phyloP scores from a whole-genome alignment of 108 stramenopile species.

The Fragilariopsis cylindrus region DNA sequence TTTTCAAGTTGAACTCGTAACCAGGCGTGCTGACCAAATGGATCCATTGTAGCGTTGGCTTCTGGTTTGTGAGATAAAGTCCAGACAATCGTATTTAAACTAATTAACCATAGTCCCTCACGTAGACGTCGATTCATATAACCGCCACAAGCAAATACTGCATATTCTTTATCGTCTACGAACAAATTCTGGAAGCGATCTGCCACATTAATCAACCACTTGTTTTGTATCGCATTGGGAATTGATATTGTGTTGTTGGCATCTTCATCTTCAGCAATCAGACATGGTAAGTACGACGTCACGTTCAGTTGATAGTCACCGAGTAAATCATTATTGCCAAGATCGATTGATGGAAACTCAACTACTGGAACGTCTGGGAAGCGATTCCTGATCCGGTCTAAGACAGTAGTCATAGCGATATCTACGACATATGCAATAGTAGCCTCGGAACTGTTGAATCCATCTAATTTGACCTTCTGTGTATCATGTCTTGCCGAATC shows the following conservation, averaged over 20 bases:
- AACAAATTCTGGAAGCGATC: constrained; percentile 23
- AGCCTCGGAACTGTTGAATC: constrained; percentile 10
- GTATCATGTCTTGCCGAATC: constrained; percentile 44
- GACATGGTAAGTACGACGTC: too few species aligned
- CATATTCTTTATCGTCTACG: constrained; percentile 16
- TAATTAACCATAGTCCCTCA: constrained; percentile 42
- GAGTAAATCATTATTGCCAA: constrained; percentile 70
- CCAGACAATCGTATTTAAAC: constrained; percentile 66
- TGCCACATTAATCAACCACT: too few species aligned
- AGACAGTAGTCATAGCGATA: constrained; percentile 29
- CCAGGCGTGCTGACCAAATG: constrained; percentile 63
- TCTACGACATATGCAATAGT: constrained; percentile 12
- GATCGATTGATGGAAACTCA: constrained; percentile 13
- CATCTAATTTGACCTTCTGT: constrained; percentile 16
- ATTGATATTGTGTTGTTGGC: background rate
- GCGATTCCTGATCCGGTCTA: background rate
- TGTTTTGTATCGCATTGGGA: too few species aligned
- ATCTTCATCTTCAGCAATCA: constrained; percentile 41
- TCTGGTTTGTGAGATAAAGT: constrained; percentile 36
- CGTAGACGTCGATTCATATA: constrained; percentile 51
- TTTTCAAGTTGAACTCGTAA: constrained; percentile 36
- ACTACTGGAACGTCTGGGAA: constrained; percentile 31
- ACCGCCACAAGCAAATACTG: constrained; percentile 53
- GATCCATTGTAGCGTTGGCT: constrained; percentile 42
- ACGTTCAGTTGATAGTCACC: constrained; percentile 45